Conservation (phyloP, 495 filamentous ascomycete species). For the Hyaloscypha variabilis region DNA sequence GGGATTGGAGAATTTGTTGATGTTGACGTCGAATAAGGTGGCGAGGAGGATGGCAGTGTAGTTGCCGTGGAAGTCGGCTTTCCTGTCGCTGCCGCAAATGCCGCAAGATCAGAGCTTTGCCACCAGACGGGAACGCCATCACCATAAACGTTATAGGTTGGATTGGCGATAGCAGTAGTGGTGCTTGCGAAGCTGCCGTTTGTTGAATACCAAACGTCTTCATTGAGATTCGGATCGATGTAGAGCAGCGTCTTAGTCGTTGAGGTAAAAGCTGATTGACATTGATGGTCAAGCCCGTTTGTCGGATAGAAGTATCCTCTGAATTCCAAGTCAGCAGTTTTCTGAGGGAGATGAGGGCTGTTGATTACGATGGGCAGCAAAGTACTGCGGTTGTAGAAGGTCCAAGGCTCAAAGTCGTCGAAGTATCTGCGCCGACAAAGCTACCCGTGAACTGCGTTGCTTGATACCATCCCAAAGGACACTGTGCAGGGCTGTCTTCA, state of each 20-base stretch:
- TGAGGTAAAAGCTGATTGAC: background rate
- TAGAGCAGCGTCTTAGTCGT: conserved; percentile 8
- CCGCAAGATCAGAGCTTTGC: background rate
- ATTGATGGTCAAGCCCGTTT: background rate
- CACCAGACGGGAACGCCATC: conserved; percentile 10
- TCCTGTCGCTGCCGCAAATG: conserved; percentile 7
- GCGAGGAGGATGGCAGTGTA: background rate
- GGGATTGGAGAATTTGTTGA: background rate
- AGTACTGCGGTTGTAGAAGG: conserved; percentile 6
- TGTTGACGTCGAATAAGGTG: background rate
- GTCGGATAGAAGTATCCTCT: background rate
- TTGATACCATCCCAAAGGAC: conserved; percentile 2
- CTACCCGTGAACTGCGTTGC: background rate
- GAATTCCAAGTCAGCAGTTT: background rate
- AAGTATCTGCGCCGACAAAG: background rate
- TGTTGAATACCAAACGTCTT: conserved; percentile 3
- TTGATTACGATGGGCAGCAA: conserved; percentile 9
- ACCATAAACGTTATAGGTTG: conserved; percentile 4
- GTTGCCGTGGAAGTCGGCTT: background rate
- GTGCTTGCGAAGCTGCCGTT: too few relatives aligned
- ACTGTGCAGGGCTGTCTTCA: conserved; percentile 13
- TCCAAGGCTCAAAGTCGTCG: background rate
- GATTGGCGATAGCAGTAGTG: background rate
- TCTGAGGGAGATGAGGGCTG: background rate
- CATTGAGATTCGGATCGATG: background rate